Base-by-base conservation (phyloP, 352 stramenopile species). In the Thalassiosira livingstoniorum region DNA sequence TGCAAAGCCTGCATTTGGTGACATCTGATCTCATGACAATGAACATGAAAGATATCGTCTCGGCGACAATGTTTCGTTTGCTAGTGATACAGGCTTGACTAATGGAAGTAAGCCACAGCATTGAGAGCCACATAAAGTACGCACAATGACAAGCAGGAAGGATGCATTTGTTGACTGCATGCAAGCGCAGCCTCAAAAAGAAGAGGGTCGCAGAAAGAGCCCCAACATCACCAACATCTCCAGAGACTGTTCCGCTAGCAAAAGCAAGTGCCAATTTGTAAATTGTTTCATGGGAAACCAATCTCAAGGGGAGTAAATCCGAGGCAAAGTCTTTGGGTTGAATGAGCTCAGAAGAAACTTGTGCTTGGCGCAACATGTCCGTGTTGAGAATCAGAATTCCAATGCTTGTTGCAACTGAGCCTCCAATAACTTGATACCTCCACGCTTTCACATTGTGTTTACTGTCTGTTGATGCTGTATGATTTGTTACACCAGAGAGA, bases 401-500 rank as follows among this genome's bases (percentile, higher is more conserved):
- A 51, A 51, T 51, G 10, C 10, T 18, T 10, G 18, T 51, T 18
- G 18, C 10, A 51, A 10, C 42, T 18, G 18, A 51, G 10, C 42
- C 42, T 18, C 42, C 10, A 51, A 51, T 18, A 51, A 51, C 42
- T 18, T 18, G 10, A 18, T 51, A 18, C 10, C 42, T 18, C 18
- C 18, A 18, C 10, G 18, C 42, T 18, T 18, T 18, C 42, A 51
- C 18, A 18, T 18, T 51, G 42, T 51, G 10, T 18, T 51, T 10
- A 51, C 18, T 51, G 42, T 10, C 42, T 10, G 10, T 51, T 10
- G 42, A 18, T 51, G 42, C 18, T 10, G 42, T 18, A 25, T 75
- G 51, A 75, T 75, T 67, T 10, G 15, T 25, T 31, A 51, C 15
- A 23, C 51, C 21, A 29, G 51, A 65, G 4, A 75, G 51, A 60